Evolutionary conservation across 148 eudicot species (phyloP).

Genomic region (Cornus kousa): DNA sequence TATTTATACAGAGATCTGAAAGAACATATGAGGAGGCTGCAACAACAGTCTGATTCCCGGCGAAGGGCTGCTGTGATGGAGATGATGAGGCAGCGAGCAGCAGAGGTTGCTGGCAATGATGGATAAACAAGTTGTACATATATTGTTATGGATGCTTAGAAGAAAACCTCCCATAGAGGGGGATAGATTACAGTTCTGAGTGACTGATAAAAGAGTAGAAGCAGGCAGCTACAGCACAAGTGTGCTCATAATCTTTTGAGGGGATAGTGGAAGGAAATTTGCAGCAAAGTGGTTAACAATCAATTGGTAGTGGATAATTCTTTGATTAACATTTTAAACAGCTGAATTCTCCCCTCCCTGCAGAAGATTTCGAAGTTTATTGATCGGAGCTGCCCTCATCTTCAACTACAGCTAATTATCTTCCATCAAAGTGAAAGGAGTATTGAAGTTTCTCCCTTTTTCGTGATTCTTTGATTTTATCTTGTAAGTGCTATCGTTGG

Average conservation of each 20-base stretch:
- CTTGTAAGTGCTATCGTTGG: slow-evolving; percentile 7
- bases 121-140: slow-evolving; percentile 24
- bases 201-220: not conserved
- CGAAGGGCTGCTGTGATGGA: slow-evolving; percentile 94
- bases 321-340: not conserved
- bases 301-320: slow-evolving; percentile 1
- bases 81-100: slow-evolving; percentile 97
- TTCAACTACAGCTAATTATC: slow-evolving; percentile 4
- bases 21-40: slow-evolving; percentile 70
- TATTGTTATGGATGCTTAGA: slow-evolving; percentile 3
- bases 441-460: not conserved
- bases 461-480: slow-evolving; percentile 18
- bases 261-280: not conserved
- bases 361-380: not conserved
- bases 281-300: not conserved
- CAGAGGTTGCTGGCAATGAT: slow-evolving; percentile 71
- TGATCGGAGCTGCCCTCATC: not conserved
- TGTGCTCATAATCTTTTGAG: not conserved
- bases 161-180: slow-evolving; percentile 1
- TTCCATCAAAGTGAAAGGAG: not conserved
- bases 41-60: slow-evolving; percentile 85
- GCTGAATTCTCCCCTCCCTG: not conserved
- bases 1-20: slow-evolving; percentile 60
- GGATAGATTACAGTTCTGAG: not conserved
- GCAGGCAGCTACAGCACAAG: not conserved